These are phyloP conservation scores for Mycena olivaceomarginata DNA, from an alignment of 768 basidiomycete species.

Conservation along the genomic window DNA sequence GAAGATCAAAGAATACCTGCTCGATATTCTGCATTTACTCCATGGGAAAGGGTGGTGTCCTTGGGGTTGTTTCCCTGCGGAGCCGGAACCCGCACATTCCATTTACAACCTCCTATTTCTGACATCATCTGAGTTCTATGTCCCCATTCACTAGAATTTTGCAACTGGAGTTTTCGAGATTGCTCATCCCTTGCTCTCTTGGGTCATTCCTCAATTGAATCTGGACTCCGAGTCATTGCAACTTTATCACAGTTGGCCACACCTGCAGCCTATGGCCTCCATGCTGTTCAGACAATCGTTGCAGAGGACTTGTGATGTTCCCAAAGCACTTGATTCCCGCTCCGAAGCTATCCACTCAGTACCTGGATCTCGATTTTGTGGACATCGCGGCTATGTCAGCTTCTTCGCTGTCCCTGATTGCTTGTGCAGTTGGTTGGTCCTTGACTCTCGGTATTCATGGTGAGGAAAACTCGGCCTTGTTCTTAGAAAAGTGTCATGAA, in stretches of 20 bases:
- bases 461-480: background rate
- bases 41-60: too few species aligned
- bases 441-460: background rate
- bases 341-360: background rate
- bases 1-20: too few species aligned
- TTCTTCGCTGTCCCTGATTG: background rate
- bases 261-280: background rate
- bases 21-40: too few species aligned
- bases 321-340: background rate
- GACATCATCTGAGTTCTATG: too few species aligned
- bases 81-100: too few species aligned
- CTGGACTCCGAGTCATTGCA: background rate
- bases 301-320: background rate
- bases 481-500: background rate
- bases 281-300: background rate
- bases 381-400: background rate
- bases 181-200: too few species aligned
- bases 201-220: too few species aligned
- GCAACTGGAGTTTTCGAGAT: too few species aligned
- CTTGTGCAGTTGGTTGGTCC: background rate
- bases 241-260: background rate
- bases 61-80: too few species aligned
- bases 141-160: too few species aligned
- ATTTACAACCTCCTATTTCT: too few species aligned
- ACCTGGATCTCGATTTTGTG: background rate